A percentile compares a stretch with the other conserved stretches of the same genome.
Evolutionary conservation across 2,329 filamentous ascomycete species (phyloP).

Genomic region (Lasiodiplodia hormozganensis): DNA sequence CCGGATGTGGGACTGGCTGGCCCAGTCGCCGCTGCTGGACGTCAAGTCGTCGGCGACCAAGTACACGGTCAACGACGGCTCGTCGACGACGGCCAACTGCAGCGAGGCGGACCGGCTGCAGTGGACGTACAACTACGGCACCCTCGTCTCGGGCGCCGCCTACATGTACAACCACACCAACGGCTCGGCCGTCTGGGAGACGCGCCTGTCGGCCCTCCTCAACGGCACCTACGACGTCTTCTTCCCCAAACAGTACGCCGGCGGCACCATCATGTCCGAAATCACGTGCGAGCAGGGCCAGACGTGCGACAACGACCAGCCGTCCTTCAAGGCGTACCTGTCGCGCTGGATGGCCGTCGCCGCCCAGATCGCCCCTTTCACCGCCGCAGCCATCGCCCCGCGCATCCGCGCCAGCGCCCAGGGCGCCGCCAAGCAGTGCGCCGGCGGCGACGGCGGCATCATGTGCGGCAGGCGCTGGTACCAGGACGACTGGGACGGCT

Average conservation of each 20-base stretch:
- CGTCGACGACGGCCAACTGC: conserved; percentile 35
- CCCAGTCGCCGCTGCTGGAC: conserved; percentile 35
- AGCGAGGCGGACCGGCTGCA: conserved; percentile 39
- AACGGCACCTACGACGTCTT: conserved; percentile 45
- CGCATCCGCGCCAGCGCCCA: conserved; percentile 61
- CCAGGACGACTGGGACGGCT: conserved; percentile 51
- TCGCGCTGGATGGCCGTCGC: conserved; percentile 60
- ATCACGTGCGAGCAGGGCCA: conserved; percentile 49
- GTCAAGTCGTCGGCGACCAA: conserved; percentile 23
- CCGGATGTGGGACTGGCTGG: conserved; percentile 46
- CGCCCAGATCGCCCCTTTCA: conserved; percentile 65
- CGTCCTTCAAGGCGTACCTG: conserved; percentile 55
- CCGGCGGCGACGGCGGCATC: conserved; percentile 50
- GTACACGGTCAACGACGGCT: conserved; percentile 41
- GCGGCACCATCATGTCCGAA: conserved; percentile 50
- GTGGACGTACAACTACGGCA: conserved; percentile 50
- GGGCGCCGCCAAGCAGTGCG: conserved; percentile 62
- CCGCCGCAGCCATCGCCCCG: conserved; percentile 57
- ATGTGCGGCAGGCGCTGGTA: conserved; percentile 54
- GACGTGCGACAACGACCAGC: conserved; percentile 54
- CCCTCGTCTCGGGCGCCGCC: conserved; percentile 44
- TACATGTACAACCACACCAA: conserved; percentile 50
- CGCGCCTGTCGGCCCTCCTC: conserved; percentile 41
- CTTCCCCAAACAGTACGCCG: conserved; percentile 43
- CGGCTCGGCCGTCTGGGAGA: conserved; percentile 43